Evolutionary conservation across 2,329 filamentous ascomycete species (phyloP).

Genomic region (Penicillium decumbens): DNA sequence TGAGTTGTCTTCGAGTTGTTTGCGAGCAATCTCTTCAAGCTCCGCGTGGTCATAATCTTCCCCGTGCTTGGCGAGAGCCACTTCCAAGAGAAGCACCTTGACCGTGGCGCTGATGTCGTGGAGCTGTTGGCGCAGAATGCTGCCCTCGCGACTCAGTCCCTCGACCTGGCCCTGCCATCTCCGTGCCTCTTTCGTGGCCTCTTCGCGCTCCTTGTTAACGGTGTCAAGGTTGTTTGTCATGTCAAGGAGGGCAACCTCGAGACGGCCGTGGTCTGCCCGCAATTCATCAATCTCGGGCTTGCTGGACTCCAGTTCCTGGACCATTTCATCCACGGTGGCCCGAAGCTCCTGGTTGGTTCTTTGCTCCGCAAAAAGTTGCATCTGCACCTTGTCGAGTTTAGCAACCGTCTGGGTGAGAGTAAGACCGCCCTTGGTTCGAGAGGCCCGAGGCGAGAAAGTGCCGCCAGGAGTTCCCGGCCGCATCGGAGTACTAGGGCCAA

Average conservation of each 20-base stretch:
- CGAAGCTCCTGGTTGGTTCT: slow-evolving; percentile 69
- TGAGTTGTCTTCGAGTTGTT: slow-evolving; percentile 67
- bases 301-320: slow-evolving; percentile 77
- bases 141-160: slow-evolving; percentile 59
- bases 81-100: slow-evolving; percentile 82
- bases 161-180: slow-evolving; percentile 71
- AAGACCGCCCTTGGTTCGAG: slow-evolving; percentile 51
- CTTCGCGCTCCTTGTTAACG: slow-evolving; percentile 73
- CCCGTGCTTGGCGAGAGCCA: slow-evolving; percentile 69
- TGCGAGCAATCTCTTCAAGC: slow-evolving; percentile 70
- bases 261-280: slow-evolving; percentile 70
- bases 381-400: slow-evolving; percentile 60
- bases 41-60: slow-evolving; percentile 71
- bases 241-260: slow-evolving; percentile 75
- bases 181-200: slow-evolving; percentile 69
- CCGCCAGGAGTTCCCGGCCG: slow-evolving; percentile 48
- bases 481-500: slow-evolving; percentile 46
- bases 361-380: slow-evolving; percentile 67
- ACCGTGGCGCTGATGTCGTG: slow-evolving; percentile 86
- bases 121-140: slow-evolving; percentile 78
- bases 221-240: slow-evolving; percentile 81
- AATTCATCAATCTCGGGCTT: slow-evolving; percentile 85
- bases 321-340: slow-evolving; percentile 76
- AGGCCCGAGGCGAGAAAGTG: slow-evolving; percentile 51
- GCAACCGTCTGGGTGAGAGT: slow-evolving; percentile 61